A percentile compares a stretch with the other conserved stretches of the same genome.
Conservation (phyloP, 352 stramenopile genomes). For the Phytophthora pseudosyringae region DNA sequence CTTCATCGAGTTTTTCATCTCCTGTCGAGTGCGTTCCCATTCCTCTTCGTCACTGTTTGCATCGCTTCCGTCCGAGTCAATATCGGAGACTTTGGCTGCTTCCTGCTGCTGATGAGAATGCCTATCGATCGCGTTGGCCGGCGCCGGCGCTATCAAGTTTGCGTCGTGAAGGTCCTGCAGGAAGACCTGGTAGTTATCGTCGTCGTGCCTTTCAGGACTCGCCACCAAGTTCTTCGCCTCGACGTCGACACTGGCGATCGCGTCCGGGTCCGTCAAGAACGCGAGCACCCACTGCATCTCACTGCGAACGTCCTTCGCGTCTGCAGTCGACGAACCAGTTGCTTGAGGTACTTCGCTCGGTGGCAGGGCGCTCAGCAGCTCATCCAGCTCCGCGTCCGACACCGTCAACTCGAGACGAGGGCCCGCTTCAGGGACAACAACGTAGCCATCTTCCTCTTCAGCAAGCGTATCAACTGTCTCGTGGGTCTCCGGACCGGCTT, state of each 20-base stretch:
- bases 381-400: slow-evolving; percentile 61
- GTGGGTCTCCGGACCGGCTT: slow-evolving; percentile 7
- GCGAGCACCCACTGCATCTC: slow-evolving; percentile 82
- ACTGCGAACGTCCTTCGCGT: slow-evolving; percentile 34
- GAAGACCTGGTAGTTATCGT: slow-evolving; percentile 82
- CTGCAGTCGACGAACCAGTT: slow-evolving; percentile 2
- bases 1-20: slow-evolving; percentile 35
- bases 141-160: slow-evolving; percentile 45
- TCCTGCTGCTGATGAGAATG: slow-evolving; percentile 7
- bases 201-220: slow-evolving; percentile 47
- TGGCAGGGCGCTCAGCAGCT: slow-evolving; percentile 54
- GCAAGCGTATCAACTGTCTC: neutral
- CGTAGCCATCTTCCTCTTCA: slow-evolving; percentile 24
- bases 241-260: slow-evolving; percentile 47
- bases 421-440: slow-evolving; percentile 8
- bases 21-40: slow-evolving; percentile 44
- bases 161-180: slow-evolving; percentile 61
- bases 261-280: slow-evolving; percentile 64
- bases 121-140: slow-evolving; percentile 6
- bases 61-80: slow-evolving; percentile 15
- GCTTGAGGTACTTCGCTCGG: slow-evolving; percentile 8
- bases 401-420: slow-evolving; percentile 64
- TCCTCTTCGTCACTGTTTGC: slow-evolving; percentile 38
- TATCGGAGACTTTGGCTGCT: neutral
- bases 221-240: slow-evolving; percentile 63